Evolutionary conservation across 1,139 yeast genomes (phyloP), one percentile per base, ranked within the genome.

Genomic region (Candida smagusa): DNA sequence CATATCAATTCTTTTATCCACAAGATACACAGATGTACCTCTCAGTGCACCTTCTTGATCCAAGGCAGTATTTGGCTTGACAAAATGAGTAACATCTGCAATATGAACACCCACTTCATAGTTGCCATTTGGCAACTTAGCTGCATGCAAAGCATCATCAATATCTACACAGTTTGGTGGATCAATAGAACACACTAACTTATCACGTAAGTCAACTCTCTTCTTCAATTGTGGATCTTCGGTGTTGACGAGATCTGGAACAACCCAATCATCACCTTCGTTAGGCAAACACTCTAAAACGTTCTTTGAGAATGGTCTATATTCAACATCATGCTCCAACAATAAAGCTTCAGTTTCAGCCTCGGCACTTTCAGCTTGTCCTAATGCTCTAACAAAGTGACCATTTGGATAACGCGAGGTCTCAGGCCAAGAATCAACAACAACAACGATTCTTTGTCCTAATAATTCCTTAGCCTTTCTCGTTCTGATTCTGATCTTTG

Each of bases 1-100:
- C 99, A 94, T 94, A 73, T 94, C 99, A 50, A 94, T 94, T 74
- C 99, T 86, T 62, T 94, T 92, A 59, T 94, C 98, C n/a, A 94
- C 98, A 44, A 94, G 72, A 61, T 94, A 94, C 3, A 92, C 97
- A 4, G 98, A 90, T 0, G 98, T 94, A 56, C 97, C 97, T 62
- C 99, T 79, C 2, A 95, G 75, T 1, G 97, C 96, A 62, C 97
- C 99, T 64, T 94, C 99, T 35, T 79, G 84, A 59, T 94, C 98
- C 43, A 94, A 71, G 0, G 98, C 82, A 4, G 97, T 89, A 47
- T 83, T 85, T 1, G 98, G 84, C 60, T 89, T 88, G 34, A 94
- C 98, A 54, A 94, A 94, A 62, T 94, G 95, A 1, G 97, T 88
- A 16, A 94, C 99, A 66, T 94, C 99, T 6, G 99, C 99, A 67